Base-by-base conservation (phyloP, 805 yeast species). In the Ogataea salicorniae region DNA sequence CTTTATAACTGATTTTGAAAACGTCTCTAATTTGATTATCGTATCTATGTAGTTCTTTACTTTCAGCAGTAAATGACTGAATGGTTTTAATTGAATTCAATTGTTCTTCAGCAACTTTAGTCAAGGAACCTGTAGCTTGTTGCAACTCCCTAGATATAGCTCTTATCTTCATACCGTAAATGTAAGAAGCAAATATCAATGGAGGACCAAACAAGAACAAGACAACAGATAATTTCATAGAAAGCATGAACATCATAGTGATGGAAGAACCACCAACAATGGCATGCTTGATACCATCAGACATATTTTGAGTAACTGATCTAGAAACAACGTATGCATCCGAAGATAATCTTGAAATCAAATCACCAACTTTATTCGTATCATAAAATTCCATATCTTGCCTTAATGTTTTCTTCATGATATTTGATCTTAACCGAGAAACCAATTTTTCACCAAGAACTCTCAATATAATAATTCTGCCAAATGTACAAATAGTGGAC, bases 371-470 rank as follows among this genome's bases (percentile, higher is more conserved):
- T 52, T 91, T 80, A 51, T 94, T 91, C 26, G 84, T 83, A 60
- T 92, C 98, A 59, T 87, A 81, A 61, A 92, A 91, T 56, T 87
- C 86, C 47, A 95, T 85, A 67, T 91, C 98, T 62, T 92, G 97
- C 35, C 83, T 77, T 42, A 91, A 70, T 3, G 92, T 80, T 42
- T 83, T 86, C 61, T 81, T 81, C 72, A 90, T 83, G 34, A 92
- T 80, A 45, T 83, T 75, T 2, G 95, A 77, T 55, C 98, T 75
- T 53, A 92, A 69, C 51, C 96, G 74, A 6, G 96, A 88, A 20
- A 91, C 96, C 35, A 92, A 70, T 53, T 87, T 79, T 66, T 91
- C 98, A 46, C 97, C 97, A 15, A 87, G 82, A 0, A 84, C 72
- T 54, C 94, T 77, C 62, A 91, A 71, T 13, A 88, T 70, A 43